Base-by-base conservation (phyloP, 2,329 filamentous ascomycete genomes). In the Cadophora malorum region DNA sequence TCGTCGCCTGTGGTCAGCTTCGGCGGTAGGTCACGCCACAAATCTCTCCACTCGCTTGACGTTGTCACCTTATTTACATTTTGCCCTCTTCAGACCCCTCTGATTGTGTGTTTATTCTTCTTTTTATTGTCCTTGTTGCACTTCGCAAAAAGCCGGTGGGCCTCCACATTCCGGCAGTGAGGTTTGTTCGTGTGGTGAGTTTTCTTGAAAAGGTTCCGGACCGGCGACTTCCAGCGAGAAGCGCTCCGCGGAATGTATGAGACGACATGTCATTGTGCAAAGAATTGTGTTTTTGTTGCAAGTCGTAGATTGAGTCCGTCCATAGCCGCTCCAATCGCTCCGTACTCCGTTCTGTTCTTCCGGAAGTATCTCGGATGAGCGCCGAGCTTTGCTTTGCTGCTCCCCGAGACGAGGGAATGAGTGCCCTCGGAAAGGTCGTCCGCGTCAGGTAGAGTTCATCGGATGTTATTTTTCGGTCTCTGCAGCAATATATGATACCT, bases 241-340 rank as follows among this genome's bases (percentile, higher is more conserved):
- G 41, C 41, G 10, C 16, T 55, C 52, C 12, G 52, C 52, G 23
- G 25, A 25, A 55, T 25, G 14, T 33, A 33, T 16, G 28, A 55
- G 12, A 12, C 9, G 19, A 5, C 1, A 21, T 19, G 4, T 8
- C 19, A 35, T 56, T 21, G 3, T 23, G 19, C 23, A 12, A 38
- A 38, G 4, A 4, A 21, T 41, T 8, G 19, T 8, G 4, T 21
- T 21, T 58, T 41, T 58, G 55, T 58, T 58, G 55, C 55, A 58
- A 38, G 55, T 58, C 55, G 55, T 38, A 38, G 14, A 41, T 14
- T 7, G 12, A 38, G n/a, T 38, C 55, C n/a, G n/a, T 58, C n/a
- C 19, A 41, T 58, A 58, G 31, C 55, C 55, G 55, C 55, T 38
- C 33, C 33, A 58, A 58, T 58, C 31, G 19, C 19, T 41, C 31